These are phyloP conservation scores for Elaphomyces granulatus DNA, from an alignment of 495 filamentous ascomycete species.

Conservation along the genomic window DNA sequence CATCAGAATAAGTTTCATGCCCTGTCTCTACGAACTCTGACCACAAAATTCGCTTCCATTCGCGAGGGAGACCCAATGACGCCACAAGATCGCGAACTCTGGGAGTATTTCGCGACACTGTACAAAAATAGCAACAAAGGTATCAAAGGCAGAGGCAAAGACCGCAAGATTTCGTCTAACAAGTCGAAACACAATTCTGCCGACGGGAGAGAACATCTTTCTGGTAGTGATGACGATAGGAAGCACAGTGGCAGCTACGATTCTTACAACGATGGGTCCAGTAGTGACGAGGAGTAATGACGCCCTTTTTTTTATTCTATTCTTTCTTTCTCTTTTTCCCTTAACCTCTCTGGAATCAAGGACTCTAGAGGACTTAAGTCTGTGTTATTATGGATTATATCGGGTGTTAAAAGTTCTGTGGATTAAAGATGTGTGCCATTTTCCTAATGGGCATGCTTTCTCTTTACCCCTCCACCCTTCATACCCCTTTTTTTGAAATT, in stretches of 20 bases:
- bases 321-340: too few species aligned
- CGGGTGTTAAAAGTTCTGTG: background rate
- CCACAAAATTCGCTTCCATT: slow-evolving; percentile 54
- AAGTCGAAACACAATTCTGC: slow-evolving; percentile 9
- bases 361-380: background rate
- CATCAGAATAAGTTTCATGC: slow-evolving; percentile 92
- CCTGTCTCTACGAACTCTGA: slow-evolving; percentile 54
- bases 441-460: background rate
- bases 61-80: slow-evolving; percentile 46
- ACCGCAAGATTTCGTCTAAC: slow-evolving; percentile 38
- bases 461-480: too few species aligned
- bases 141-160: slow-evolving; percentile 84
- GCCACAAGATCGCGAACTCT: slow-evolving; percentile 59
- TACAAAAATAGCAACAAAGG: slow-evolving; percentile 95
- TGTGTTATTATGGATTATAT: background rate
- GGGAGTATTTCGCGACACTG: slow-evolving; percentile 70
- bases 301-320: background rate
- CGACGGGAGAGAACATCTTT: slow-evolving; percentile 7
- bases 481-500: too few species aligned
- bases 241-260: slow-evolving; percentile 19
- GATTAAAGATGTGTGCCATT: background rate
- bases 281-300: slow-evolving; percentile 23
- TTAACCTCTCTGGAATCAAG: too few species aligned
- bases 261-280: slow-evolving; percentile 21
- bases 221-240: slow-evolving; percentile 16